These are phyloP conservation scores for Berberis thunbergii DNA, from an alignment of 164 flowering plant species.

Conservation along the genomic window DNA sequence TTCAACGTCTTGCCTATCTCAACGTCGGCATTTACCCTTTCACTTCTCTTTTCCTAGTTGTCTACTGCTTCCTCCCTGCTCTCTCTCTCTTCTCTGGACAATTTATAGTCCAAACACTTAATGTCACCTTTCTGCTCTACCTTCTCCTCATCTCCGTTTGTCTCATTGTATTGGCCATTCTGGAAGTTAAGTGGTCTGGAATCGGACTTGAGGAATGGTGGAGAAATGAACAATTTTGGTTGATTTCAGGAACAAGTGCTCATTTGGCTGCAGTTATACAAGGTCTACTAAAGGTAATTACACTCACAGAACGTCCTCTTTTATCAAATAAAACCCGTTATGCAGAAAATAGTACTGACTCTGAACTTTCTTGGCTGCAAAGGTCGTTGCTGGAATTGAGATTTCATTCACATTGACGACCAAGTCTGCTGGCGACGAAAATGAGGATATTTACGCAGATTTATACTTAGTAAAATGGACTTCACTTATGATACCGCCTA, in stretches of 20 bases:
- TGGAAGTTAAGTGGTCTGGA: constrained; percentile 76
- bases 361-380: no score
- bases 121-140: constrained; percentile 43
- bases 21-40: constrained; percentile 75
- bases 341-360: no score
- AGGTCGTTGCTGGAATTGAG: constrained; percentile 49
- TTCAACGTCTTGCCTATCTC: constrained; percentile 65
- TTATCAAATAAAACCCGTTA: no score
- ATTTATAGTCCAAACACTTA: constrained; percentile 53
- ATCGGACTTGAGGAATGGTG: constrained; percentile 76
- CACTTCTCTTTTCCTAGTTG: constrained; percentile 59
- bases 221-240: constrained; percentile 86
- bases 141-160: constrained; percentile 42
- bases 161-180: constrained; percentile 42
- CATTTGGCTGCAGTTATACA: constrained; percentile 68
- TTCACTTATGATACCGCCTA: constrained; percentile 61
- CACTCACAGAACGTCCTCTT: no score
- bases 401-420: constrained; percentile 70
- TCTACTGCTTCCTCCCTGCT: constrained; percentile 78
- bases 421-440: constrained; percentile 54
- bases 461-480: constrained; percentile 68
- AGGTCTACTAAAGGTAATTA: constrained; percentile 56
- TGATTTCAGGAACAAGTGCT: constrained; percentile 67
- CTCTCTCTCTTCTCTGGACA: constrained; percentile 70
- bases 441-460: constrained; percentile 58